Evolutionary conservation across 768 basidiomycete genomes (phyloP).

Genomic region (Macrolepiota dolichaula): DNA sequence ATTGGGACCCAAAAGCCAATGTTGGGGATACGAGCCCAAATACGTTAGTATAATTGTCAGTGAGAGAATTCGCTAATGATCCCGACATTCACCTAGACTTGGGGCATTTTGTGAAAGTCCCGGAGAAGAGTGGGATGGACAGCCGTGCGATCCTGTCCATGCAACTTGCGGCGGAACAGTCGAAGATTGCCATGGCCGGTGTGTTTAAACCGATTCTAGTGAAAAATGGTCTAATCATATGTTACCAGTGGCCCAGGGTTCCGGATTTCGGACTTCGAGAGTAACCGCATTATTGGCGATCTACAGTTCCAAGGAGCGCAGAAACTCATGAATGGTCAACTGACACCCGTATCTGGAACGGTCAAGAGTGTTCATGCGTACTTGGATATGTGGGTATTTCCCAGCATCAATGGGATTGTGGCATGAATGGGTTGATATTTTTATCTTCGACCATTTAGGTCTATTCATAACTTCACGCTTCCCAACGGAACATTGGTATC

Average conservation of each 20-base stretch:
- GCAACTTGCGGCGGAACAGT: slow-evolving; percentile 74
- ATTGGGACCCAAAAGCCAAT: slow-evolving; percentile 46
- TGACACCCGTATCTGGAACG: slow-evolving; percentile 50
- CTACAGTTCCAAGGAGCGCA: slow-evolving; percentile 68
- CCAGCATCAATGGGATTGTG: not conserved
- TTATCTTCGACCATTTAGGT: slow-evolving; percentile 32
- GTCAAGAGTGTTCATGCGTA: slow-evolving; percentile 72
- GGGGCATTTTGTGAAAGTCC: slow-evolving; percentile 80
- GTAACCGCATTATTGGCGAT: slow-evolving; percentile 69
- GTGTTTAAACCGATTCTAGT: slow-evolving; percentile 10
- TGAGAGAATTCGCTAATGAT: not conserved
- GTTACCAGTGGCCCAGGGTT: slow-evolving; percentile 67
- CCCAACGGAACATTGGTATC: slow-evolving; percentile 62
- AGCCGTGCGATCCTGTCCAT: slow-evolving; percentile 63
- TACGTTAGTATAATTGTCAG: slow-evolving; percentile 46
- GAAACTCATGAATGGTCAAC: slow-evolving; percentile 50
- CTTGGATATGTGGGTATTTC: slow-evolving; percentile 57
- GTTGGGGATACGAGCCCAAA: slow-evolving; percentile 81
- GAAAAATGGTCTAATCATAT: not conserved
- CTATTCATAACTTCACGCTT: slow-evolving; percentile 59
- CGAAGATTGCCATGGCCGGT: slow-evolving; percentile 72
- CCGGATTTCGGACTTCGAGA: slow-evolving; percentile 70
- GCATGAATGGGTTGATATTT: not conserved
- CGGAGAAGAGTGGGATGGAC: slow-evolving; percentile 63
- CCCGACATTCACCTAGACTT: slow-evolving; percentile 31